Percentiles rank a stretch among this genome's conserved stretches.
phyloP scores from a whole-genome alignment of 139 green algal species.

The Chlorella sp. region DNA sequence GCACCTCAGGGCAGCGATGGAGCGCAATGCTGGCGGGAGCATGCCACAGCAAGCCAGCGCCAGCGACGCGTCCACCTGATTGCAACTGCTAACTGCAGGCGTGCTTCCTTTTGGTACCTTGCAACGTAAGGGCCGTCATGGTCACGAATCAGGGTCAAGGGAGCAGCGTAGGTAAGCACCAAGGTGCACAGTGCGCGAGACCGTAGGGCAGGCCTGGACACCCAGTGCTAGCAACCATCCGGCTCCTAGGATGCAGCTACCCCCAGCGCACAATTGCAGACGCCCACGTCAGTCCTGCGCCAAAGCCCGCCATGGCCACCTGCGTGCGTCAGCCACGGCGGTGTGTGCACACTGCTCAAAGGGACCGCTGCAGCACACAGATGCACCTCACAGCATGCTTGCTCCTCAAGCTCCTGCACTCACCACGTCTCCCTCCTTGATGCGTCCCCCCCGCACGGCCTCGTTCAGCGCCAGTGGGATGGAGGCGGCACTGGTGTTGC shows the following conservation, averaged over 20 bases:
- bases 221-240: too few species aligned
- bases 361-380: neutral
- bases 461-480: constrained; percentile 95
- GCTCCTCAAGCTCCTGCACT: neutral
- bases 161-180: too few species aligned
- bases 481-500: constrained; percentile 94
- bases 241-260: too few species aligned
- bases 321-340: constrained; percentile 11
- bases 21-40: neutral
- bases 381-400: neutral
- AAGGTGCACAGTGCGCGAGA: too few species aligned
- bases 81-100: too few species aligned
- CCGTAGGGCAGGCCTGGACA: too few species aligned
- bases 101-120: too few species aligned
- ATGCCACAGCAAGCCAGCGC: neutral
- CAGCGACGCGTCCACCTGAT: too few species aligned
- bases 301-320: constrained; percentile 92
- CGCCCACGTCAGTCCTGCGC: constrained; percentile 90
- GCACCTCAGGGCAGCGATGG: neutral
- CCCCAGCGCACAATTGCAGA: constrained; percentile 86
- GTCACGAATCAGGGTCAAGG: too few species aligned
- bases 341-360: neutral
- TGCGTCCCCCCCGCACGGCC: constrained; percentile 72
- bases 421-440: constrained; percentile 45
- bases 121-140: too few species aligned